Percentiles rank a stretch among this genome's conserved stretches.
phyloP scores from a whole-genome alignment of 73 alveolate species.

The Tetrahymena elliotti region DNA sequence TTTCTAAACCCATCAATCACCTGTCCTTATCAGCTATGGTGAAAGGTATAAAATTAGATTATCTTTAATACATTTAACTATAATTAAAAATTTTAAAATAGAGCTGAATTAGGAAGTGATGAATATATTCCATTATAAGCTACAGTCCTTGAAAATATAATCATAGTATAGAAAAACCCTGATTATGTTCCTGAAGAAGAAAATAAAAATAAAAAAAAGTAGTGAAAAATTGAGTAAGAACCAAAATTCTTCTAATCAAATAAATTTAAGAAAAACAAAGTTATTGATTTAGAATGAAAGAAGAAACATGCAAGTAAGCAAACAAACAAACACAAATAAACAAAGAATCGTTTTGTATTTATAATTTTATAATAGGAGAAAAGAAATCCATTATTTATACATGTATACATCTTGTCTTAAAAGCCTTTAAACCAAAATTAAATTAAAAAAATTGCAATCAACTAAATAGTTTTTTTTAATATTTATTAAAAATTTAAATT shows the following conservation, averaged over 20 bases:
- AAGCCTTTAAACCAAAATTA: neutral
- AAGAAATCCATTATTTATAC: neutral
- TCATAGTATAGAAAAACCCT: slow-evolving; percentile 81
- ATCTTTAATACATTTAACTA: neutral
- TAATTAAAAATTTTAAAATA: neutral
- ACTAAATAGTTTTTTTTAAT: too few species aligned
- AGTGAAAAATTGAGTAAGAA: neutral
- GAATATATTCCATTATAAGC: slow-evolving; percentile 71
- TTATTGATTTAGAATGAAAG: too few species aligned
- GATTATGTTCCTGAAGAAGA: slow-evolving; percentile 58
- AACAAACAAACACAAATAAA: neutral
- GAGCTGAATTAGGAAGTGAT: slow-evolving; percentile 85
- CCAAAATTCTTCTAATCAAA: neutral
- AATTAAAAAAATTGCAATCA: neutral
- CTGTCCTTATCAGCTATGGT: slow-evolving; percentile 82
- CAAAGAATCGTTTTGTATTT: neutral
- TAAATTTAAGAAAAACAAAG: neutral
- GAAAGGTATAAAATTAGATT: slow-evolving; percentile 45
- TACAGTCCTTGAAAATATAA: slow-evolving; percentile 78
- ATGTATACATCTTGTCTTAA: neutral
- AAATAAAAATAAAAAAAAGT: neutral
- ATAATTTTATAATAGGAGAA: neutral
- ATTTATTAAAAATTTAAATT: too few species aligned
- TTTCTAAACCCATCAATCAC: slow-evolving; percentile 87
- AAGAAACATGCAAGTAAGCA: too few species aligned